These are phyloP conservation scores for Scenedesmus sp. DNA, from an alignment of 163 green algal species.

Conservation along the genomic window DNA sequence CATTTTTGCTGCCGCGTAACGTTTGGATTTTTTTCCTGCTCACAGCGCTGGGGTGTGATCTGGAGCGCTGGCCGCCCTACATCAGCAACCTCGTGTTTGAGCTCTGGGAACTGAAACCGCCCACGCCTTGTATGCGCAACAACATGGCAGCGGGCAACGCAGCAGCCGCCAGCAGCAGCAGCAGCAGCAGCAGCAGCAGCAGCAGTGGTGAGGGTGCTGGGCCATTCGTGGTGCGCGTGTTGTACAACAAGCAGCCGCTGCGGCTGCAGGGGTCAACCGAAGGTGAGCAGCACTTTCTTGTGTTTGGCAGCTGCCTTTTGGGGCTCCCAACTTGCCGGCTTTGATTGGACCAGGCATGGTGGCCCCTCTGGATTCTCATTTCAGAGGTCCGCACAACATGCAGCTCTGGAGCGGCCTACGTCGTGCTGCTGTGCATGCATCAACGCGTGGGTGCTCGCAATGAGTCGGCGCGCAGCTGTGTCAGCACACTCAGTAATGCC, in stretches of 20 bases:
- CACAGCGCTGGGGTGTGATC: constrained; percentile 69
- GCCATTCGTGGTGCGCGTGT: constrained; percentile 62
- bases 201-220: neutral
- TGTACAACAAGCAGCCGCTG: constrained; percentile 78
- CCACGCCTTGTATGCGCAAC: neutral
- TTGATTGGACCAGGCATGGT: too few relatives aligned
- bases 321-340: too few relatives aligned
- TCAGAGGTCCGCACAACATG: too few relatives aligned
- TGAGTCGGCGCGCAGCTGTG: too few relatives aligned
- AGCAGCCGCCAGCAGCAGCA: constrained; percentile 47
- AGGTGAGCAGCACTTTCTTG: constrained; percentile 1
- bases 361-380: too few relatives aligned
- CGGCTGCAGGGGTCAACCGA: neutral
- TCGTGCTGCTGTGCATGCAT: too few relatives aligned
- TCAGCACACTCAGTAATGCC: too few relatives aligned
- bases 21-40: constrained; percentile 43
- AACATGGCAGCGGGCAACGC: constrained; percentile 49
- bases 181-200: constrained; percentile 13
- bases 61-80: constrained; percentile 77
- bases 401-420: too few relatives aligned
- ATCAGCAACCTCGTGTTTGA: constrained; percentile 75
- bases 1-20: too few relatives aligned
- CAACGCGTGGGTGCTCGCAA: too few relatives aligned
- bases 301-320: too few relatives aligned
- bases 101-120: constrained; percentile 73